A percentile compares a stretch with the other conserved stretches of the same genome.
phyloP scores from a whole-genome alignment of 2,329 filamentous ascomycete genomes.

The Juglanconis sp. region DNA sequence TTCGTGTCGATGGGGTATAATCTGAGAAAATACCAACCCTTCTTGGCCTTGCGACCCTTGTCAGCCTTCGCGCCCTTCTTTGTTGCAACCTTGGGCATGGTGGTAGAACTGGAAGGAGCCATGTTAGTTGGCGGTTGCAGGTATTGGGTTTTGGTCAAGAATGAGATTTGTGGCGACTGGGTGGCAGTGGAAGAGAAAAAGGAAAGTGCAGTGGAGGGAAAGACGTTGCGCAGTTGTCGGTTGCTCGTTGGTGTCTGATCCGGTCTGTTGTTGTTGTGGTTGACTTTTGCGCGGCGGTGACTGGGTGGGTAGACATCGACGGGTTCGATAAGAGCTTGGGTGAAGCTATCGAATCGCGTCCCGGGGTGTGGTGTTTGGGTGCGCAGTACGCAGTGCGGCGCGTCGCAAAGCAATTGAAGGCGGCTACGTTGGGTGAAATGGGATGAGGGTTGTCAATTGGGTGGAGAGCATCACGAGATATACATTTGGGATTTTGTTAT shows the following conservation, averaged over 20 bases:
- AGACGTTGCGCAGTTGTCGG: no score
- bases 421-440: background rate
- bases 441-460: background rate
- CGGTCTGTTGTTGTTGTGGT: background rate
- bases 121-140: slow-evolving; percentile 24
- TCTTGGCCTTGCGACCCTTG: slow-evolving; percentile 54
- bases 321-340: background rate
- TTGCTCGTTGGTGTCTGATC: no score
- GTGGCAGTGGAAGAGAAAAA: background rate
- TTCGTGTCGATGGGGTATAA: slow-evolving; percentile 59
- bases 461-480: background rate
- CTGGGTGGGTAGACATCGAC: background rate
- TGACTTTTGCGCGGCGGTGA: no score
- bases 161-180: background rate
- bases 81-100: slow-evolving; percentile 57
- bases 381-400: background rate
- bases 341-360: background rate
- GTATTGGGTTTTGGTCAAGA: background rate
- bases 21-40: slow-evolving; percentile 46
- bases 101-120: slow-evolving; percentile 32
- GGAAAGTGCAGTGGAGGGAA: background rate
- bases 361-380: background rate
- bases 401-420: background rate
- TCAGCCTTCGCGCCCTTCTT: slow-evolving; percentile 53
- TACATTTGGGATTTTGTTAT: background rate